These are phyloP conservation scores for Coemansia sp. DNA, from an alignment of 192 early-diverging fungal species.

Conservation along the genomic window DNA sequence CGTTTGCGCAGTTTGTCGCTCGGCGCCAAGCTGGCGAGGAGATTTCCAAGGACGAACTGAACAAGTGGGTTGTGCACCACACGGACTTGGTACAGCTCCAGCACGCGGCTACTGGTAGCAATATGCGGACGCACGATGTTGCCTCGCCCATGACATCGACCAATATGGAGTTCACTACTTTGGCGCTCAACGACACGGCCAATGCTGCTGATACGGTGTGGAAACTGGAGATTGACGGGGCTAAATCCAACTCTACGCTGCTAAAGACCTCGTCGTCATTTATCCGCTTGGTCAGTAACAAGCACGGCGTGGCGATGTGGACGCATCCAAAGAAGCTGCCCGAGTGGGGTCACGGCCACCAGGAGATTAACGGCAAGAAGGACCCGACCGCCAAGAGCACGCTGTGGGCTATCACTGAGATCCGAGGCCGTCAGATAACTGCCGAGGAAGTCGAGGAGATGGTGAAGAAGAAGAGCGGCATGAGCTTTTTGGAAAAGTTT, in stretches of 20 bases:
- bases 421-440: constrained; percentile 66
- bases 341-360: constrained; percentile 85
- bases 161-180: constrained; percentile 80
- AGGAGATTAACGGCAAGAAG: constrained; percentile 98
- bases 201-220: constrained; percentile 54
- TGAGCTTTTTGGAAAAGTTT: constrained; percentile 79
- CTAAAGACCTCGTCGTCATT: constrained; percentile 46
- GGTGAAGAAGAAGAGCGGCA: constrained; percentile 11
- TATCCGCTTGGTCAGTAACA: constrained; percentile 53
- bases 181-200: constrained; percentile 38
- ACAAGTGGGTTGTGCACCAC: constrained; percentile 57
- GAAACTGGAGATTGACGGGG: constrained; percentile 61
- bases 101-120: constrained; percentile 57
- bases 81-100: constrained; percentile 62
- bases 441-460: constrained; percentile 22
- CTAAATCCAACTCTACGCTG: constrained; percentile 14
- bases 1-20: constrained; percentile 24
- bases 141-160: constrained; percentile 72
- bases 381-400: constrained; percentile 70
- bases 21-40: constrained; percentile 29
- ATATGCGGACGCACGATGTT: constrained; percentile 76
- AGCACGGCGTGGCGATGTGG: constrained; percentile 77
- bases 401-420: constrained; percentile 77
- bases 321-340: constrained; percentile 75
- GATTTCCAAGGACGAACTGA: constrained; percentile 34